Conservation (phyloP, 202 grass and related monocot genomes). For the Setaria italica region DNA sequence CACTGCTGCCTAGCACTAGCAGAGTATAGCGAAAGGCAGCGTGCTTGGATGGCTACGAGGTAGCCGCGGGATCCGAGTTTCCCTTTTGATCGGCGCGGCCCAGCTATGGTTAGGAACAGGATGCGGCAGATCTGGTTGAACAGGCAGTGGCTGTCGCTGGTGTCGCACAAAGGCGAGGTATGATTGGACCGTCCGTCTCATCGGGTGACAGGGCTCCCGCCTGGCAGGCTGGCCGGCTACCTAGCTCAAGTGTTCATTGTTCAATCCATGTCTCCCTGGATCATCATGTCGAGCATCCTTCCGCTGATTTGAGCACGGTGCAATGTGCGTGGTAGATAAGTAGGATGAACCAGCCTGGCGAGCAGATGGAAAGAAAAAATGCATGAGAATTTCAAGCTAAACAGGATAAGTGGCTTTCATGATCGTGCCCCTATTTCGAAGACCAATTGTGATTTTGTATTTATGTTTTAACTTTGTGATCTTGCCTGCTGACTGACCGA, state of each 20-base stretch:
- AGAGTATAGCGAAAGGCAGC: no score
- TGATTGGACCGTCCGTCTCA: constrained; percentile 9
- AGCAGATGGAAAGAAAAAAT: no score
- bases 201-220: background rate
- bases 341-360: background rate
- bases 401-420: no score
- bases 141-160: background rate
- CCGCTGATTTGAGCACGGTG: background rate
- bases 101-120: background rate
- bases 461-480: no score
- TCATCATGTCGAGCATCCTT: background rate
- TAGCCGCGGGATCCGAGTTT: no score
- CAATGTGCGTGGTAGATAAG: background rate
- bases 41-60: no score
- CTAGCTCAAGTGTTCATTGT: background rate
- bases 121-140: background rate
- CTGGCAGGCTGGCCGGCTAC: background rate
- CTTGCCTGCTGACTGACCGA: no score
- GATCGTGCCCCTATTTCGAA: no score
- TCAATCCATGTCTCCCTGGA: background rate
- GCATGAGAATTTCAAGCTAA: no score
- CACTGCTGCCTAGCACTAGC: no score
- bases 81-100: background rate
- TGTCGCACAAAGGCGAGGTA: background rate
- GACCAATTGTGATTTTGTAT: no score